Percentiles rank a stretch among this genome's conserved stretches.
Evolutionary conservation across 1,284 basidiomycete genomes (phyloP).

Genomic region (Irpex rosettiformis): DNA sequence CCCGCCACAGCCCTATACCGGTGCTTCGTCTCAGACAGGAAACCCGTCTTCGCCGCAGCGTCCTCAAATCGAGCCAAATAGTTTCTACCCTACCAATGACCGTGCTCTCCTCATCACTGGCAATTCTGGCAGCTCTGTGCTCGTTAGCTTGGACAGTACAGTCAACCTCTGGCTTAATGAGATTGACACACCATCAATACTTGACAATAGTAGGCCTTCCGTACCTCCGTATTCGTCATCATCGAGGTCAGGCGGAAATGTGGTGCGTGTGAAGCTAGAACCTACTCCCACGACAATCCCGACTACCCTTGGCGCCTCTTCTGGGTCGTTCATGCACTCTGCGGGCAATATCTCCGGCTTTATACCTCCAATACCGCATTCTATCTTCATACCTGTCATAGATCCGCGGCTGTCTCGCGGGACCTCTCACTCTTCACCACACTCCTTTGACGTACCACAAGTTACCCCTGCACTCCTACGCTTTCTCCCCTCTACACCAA

Average conservation of each 20-base stretch:
- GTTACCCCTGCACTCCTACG: constrained; percentile 37
- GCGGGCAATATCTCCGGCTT: constrained; percentile 15
- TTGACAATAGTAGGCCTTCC: constrained; percentile 10
- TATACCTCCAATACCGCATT: constrained; percentile 15
- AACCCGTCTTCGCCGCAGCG: constrained; percentile 3
- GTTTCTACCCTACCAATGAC: constrained; percentile 30
- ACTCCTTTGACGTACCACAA: constrained; percentile 23
- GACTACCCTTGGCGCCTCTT: constrained; percentile 8
- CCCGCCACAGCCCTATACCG: not conserved
- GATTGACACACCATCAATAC: constrained; percentile 18
- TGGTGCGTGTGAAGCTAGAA: constrained; percentile 43
- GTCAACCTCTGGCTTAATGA: constrained; percentile 50
- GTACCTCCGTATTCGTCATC: constrained; percentile 6
- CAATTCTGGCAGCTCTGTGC: constrained; percentile 45
- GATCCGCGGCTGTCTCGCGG: not conserved
- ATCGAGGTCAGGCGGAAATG: not conserved
- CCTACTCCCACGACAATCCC: constrained; percentile 28
- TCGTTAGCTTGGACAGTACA: constrained; percentile 54
- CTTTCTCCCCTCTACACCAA: constrained; percentile 37
- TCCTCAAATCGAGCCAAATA: constrained; percentile 7
- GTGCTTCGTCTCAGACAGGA: not conserved
- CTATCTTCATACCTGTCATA: constrained; percentile 19
- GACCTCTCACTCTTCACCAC: constrained; percentile 8
- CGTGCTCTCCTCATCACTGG: constrained; percentile 38
- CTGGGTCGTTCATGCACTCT: not conserved